Conservation (phyloP, 1,284 basidiomycete genomes). For the Ganoderma sinense region DNA sequence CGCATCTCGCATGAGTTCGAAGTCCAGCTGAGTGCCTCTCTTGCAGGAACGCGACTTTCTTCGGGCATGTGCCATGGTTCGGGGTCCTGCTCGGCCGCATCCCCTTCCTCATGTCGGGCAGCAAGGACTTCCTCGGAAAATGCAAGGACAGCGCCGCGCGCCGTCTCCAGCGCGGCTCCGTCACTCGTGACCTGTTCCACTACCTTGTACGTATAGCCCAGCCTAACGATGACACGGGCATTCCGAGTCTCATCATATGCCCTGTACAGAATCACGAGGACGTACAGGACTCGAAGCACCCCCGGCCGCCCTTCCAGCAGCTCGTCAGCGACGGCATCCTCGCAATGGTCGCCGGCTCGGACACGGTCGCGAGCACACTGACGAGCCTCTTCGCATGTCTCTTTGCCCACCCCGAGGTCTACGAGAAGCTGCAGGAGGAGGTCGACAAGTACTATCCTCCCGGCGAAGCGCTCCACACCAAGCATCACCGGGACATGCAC, state of each 20-base stretch:
- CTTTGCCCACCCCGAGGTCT: constrained; percentile 30
- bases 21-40: neutral
- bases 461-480: constrained; percentile 36
- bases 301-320: constrained; percentile 17
- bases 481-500: constrained; percentile 36
- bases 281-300: constrained; percentile 16
- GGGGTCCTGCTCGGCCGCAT: neutral
- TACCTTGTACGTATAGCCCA: neutral
- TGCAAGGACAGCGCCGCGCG: neutral
- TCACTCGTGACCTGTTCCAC: neutral
- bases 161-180: neutral
- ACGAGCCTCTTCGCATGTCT: constrained; percentile 33
- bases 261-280: constrained; percentile 32
- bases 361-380: constrained; percentile 39
- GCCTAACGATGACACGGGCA: neutral
- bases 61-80: neutral
- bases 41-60: neutral
- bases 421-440: constrained; percentile 35
- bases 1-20: neutral
- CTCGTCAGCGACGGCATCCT: constrained; percentile 30
- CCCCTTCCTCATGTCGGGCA: neutral
- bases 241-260: neutral
- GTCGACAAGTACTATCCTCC: constrained; percentile 38
- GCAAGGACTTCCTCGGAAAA: neutral
- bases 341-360: constrained; percentile 40